Conservation (phyloP, 2,329 filamentous ascomycete species). For the Alternaria burnsii region DNA sequence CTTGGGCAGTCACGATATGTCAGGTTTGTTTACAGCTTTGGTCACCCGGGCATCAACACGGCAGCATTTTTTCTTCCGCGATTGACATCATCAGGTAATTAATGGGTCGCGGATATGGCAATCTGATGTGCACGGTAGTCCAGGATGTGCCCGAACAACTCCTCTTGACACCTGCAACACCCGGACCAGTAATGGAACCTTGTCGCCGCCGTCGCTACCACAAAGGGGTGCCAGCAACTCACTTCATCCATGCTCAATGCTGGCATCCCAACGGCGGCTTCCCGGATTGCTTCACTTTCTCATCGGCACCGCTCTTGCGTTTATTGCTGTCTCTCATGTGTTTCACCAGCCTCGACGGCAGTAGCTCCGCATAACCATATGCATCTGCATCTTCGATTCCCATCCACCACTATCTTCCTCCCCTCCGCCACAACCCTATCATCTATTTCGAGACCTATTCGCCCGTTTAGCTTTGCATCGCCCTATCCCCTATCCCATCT, state of each 20-base stretch:
- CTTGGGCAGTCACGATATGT: background rate
- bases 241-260: background rate
- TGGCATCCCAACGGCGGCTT: slow-evolving; percentile 7
- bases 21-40: slow-evolving; percentile 12
- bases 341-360: slow-evolving; percentile 23
- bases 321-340: slow-evolving; percentile 12
- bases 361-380: slow-evolving; percentile 4
- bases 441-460: slow-evolving; percentile 13
- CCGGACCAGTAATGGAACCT: slow-evolving; percentile 6
- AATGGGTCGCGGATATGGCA: background rate
- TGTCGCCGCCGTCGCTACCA: slow-evolving; percentile 6
- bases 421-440: background rate
- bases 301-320: background rate
- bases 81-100: slow-evolving; percentile 13
- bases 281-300: slow-evolving; percentile 12
- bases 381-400: slow-evolving; percentile 2
- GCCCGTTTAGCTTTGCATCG: slow-evolving; percentile 6
- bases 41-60: slow-evolving; percentile 16
- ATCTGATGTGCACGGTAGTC: background rate
- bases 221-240: slow-evolving; percentile 1
- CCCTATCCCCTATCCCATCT: slow-evolving; percentile 6
- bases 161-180: background rate
- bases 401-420: background rate
- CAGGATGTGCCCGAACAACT: background rate
- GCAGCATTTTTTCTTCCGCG: background rate